Conservation (phyloP, 257 asterid species). For the Anisodus tanguticus region DNA sequence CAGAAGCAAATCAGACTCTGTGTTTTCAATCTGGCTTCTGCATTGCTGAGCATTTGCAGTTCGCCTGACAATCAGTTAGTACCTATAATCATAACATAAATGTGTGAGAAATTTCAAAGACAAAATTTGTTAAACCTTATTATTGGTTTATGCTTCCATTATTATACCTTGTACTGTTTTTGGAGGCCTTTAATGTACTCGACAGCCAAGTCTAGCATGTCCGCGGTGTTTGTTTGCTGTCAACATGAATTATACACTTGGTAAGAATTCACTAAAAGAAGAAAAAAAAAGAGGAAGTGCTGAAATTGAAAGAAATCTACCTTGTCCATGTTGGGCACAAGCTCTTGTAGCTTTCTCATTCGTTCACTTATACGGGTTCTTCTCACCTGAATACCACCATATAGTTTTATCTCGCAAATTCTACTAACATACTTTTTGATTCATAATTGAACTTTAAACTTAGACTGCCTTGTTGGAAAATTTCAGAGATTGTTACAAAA, state of each 20-base stretch:
- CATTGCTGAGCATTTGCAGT: constrained; percentile 70
- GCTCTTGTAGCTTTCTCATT: constrained; percentile 88
- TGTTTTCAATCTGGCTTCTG: constrained; percentile 42
- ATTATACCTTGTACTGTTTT: constrained; percentile 70
- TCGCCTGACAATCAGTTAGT: constrained; percentile 57
- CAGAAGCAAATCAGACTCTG: constrained; percentile 35
- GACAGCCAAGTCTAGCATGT: constrained; percentile 92
- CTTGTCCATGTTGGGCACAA: constrained; percentile 96
- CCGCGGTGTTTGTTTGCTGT: constrained; percentile 96
- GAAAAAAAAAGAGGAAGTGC: background rate
- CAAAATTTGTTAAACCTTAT: background rate
- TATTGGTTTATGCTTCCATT: background rate
- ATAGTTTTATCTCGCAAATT: background rate
- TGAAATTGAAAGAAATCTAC: constrained; percentile 52
- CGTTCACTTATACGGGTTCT: constrained; percentile 90
- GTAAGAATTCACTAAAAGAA: background rate
- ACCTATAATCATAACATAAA: constrained; percentile 43
- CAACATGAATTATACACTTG: constrained; percentile 23
- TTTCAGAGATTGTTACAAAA: background rate
- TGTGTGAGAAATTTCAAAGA: background rate
- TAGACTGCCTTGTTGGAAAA: background rate
- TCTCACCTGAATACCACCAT: constrained; percentile 57
- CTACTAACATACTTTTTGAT: background rate
- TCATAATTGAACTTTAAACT: background rate
- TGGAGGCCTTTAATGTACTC: constrained; percentile 87